A percentile compares a stretch with the other conserved stretches of the same genome.
Conservation (phyloP, 148 eudicot species). For the Suaeda aralocaspica region DNA sequence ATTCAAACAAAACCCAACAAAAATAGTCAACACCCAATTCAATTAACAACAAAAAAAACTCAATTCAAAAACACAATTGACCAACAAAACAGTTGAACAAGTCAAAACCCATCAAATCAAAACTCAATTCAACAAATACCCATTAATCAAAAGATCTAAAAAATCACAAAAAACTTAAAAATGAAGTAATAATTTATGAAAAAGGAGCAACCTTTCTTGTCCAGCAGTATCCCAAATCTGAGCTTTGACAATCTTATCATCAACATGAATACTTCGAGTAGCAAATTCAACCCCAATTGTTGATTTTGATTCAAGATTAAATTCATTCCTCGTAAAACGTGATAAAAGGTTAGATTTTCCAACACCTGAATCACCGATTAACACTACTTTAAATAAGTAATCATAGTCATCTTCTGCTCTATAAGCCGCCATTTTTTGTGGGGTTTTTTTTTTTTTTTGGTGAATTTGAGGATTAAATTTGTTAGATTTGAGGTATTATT, state of each 20-base stretch:
- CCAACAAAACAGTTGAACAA: not conserved
- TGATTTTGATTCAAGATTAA: constrained; percentile 42
- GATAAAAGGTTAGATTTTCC: constrained; percentile 42
- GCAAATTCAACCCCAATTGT: constrained; percentile 50
- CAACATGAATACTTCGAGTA: constrained; percentile 43
- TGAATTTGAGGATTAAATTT: too few species aligned
- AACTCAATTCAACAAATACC: not conserved
- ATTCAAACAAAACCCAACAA: not conserved
- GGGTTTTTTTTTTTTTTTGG: too few species aligned
- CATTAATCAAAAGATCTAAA: too few species aligned
- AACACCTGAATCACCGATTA: constrained; percentile 42
- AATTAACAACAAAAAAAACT: not conserved
- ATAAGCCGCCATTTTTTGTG: constrained; percentile 26
- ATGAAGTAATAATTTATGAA: not conserved
- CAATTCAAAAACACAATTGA: not conserved
- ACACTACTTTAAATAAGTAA: constrained; percentile 38
- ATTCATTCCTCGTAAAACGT: constrained; percentile 37
- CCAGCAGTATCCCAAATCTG: constrained; percentile 54
- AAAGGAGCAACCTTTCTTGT: constrained; percentile 32
- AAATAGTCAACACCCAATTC: not conserved
- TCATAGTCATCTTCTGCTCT: constrained; percentile 45
- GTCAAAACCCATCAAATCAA: not conserved
- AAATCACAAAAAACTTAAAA: not conserved
- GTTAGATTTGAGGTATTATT: too few species aligned
- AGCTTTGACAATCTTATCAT: constrained; percentile 46